Conservation (phyloP, 2,329 filamentous ascomycete genomes). For the Penicillium fuscoglaucum region DNA sequence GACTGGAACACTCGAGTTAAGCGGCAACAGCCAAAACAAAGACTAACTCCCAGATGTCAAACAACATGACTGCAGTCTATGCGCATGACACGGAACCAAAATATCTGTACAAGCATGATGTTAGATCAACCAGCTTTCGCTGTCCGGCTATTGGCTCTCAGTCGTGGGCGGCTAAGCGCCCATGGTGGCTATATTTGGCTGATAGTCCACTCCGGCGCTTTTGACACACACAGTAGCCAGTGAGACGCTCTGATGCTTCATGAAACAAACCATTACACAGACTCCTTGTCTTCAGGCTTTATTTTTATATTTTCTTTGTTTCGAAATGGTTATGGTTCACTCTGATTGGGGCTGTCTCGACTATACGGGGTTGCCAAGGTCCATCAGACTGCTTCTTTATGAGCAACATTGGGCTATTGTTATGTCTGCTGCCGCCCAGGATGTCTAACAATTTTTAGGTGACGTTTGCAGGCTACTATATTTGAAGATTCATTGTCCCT, state of each 20-base stretch:
- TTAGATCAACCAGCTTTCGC: slow-evolving; percentile 1
- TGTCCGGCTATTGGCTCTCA: slow-evolving; percentile 26
- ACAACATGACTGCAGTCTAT: neutral
- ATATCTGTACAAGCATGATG: neutral
- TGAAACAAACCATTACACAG: slow-evolving; percentile 28
- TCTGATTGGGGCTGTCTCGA: slow-evolving; percentile 19
- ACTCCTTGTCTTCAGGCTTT: slow-evolving; percentile 13
- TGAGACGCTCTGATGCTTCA: slow-evolving; percentile 19
- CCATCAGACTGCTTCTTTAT: slow-evolving; percentile 18
- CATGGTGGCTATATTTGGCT: slow-evolving; percentile 30
- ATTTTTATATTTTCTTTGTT: slow-evolving; percentile 23
- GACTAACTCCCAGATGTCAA: neutral
- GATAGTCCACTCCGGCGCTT: slow-evolving; percentile 15
- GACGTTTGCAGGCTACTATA: slow-evolving; percentile 5
- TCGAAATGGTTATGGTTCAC: slow-evolving; percentile 3
- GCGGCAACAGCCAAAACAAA: neutral
- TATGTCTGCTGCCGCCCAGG: slow-evolving; percentile 17
- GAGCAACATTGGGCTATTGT: slow-evolving; percentile 5
- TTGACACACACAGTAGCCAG: slow-evolving; percentile 20
- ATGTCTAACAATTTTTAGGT: slow-evolving; percentile 3
- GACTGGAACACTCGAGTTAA: neutral
- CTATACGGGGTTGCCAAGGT: slow-evolving; percentile 10
- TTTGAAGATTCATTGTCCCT: slow-evolving; percentile 13
- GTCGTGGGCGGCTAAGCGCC: slow-evolving; percentile 30
- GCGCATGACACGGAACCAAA: neutral